These are phyloP conservation scores for Aspergillus quadricinctus DNA, from an alignment of 2,329 filamentous ascomycete species.

Conservation along the genomic window DNA sequence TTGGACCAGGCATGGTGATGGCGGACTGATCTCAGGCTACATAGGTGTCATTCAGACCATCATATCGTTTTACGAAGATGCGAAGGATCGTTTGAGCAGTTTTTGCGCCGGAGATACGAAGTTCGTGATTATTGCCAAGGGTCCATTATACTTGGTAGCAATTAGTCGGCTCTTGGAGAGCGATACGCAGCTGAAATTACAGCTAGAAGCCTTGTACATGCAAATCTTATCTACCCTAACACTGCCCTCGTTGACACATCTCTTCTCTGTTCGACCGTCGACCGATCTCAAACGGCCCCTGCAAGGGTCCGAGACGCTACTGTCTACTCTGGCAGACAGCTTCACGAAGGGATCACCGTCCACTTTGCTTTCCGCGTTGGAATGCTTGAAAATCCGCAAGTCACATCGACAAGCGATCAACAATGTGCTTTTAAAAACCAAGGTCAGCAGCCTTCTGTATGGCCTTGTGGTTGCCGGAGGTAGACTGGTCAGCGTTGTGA, in stretches of 20 bases:
- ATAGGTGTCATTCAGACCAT: slow-evolving; percentile 96
- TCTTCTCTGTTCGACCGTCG: slow-evolving; percentile 88
- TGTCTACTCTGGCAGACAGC: slow-evolving; percentile 88
- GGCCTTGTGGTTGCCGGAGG: slow-evolving; percentile 90
- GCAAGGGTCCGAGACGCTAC: slow-evolving; percentile 82
- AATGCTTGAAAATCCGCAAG: slow-evolving; percentile 89
- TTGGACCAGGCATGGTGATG: slow-evolving; percentile 89
- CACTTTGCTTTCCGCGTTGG: slow-evolving; percentile 79
- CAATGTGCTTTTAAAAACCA: slow-evolving; percentile 74
- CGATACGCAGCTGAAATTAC: slow-evolving; percentile 77
- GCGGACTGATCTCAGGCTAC: slow-evolving; percentile 84
- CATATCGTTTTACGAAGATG: slow-evolving; percentile 89
- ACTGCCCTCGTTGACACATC: slow-evolving; percentile 75
- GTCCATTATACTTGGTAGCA: slow-evolving; percentile 86
- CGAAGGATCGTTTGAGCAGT: slow-evolving; percentile 69
- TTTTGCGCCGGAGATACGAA: slow-evolving; percentile 84
- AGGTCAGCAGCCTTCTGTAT: slow-evolving; percentile 76
- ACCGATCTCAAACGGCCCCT: slow-evolving; percentile 86
- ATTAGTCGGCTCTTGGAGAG: slow-evolving; percentile 92
- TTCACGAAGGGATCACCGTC: slow-evolving; percentile 92
- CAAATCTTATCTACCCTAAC: slow-evolving; percentile 95
- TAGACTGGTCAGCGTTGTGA: slow-evolving; percentile 86
- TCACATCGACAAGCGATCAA: slow-evolving; percentile 82
- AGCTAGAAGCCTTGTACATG: slow-evolving; percentile 95
- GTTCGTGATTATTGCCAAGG: slow-evolving; percentile 81